Conservation (phyloP, 768 basidiomycete genomes). For the Russula sp. region DNA sequence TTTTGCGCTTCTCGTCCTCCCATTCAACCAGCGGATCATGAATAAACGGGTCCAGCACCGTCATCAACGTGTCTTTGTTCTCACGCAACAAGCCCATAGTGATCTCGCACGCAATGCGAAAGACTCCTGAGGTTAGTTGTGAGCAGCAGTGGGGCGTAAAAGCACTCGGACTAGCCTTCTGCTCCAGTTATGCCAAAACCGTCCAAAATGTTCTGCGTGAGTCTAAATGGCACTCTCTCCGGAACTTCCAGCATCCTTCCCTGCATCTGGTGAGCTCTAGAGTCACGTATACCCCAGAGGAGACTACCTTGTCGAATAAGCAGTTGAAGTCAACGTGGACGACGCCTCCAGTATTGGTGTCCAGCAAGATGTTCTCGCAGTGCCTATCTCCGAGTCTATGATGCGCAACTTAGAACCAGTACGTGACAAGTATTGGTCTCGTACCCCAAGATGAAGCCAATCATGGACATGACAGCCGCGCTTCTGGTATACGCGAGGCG, state of each 20-base stretch:
- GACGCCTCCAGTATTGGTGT: constrained; percentile 78
- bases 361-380: constrained; percentile 92
- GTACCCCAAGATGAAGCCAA: constrained; percentile 93
- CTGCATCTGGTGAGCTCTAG: constrained; percentile 25
- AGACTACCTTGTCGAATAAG: constrained; percentile 83
- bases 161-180: constrained; percentile 52
- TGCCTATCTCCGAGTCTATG: constrained; percentile 94
- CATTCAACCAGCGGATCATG: constrained; percentile 97
- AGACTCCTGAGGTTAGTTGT: constrained; percentile 51
- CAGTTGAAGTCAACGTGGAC: constrained; percentile 98
- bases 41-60: constrained; percentile 91
- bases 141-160: background rate
- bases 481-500: constrained; percentile 84
- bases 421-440: constrained; percentile 22
- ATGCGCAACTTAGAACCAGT: background rate
- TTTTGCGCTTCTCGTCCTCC: constrained; percentile 72
- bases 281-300: background rate
- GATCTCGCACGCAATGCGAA: constrained; percentile 85
- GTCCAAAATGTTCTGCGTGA: constrained; percentile 90
- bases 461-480: constrained; percentile 97
- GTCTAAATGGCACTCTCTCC: constrained; percentile 88
- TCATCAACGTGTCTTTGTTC: constrained; percentile 91
- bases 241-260: constrained; percentile 83
- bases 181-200: constrained; percentile 90
- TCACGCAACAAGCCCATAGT: constrained; percentile 80